phyloP scores from a whole-genome alignment of 371 early-diverging fungal genomes.

The Lichtheimia ornata region DNA sequence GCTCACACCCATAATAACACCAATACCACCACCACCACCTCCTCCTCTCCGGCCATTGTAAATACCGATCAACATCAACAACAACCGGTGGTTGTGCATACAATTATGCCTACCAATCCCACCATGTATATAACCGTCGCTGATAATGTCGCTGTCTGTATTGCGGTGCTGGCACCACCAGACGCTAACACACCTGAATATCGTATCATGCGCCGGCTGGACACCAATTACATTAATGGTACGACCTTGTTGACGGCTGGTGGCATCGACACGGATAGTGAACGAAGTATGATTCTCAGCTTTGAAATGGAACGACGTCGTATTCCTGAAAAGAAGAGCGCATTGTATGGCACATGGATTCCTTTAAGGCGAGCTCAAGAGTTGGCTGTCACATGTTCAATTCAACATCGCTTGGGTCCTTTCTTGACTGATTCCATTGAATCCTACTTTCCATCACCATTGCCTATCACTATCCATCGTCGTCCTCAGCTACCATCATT shows the following conservation, averaged over 20 bases:
- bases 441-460: constrained; percentile 70
- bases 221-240: constrained; percentile 85
- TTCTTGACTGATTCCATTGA: constrained; percentile 80
- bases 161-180: constrained; percentile 62
- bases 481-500: constrained; percentile 6
- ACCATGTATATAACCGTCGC: constrained; percentile 74
- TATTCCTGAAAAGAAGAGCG: constrained; percentile 69
- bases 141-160: constrained; percentile 74
- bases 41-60: constrained; percentile 3
- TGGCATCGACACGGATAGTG: constrained; percentile 83
- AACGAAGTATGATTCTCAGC: constrained; percentile 84
- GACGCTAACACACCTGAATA: constrained; percentile 45
- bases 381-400: constrained; percentile 80
- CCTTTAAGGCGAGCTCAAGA: constrained; percentile 86
- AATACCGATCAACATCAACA: constrained; percentile 15
- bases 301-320: constrained; percentile 84
- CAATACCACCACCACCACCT: background rate
- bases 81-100: constrained; percentile 16
- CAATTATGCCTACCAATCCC: constrained; percentile 38
- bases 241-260: constrained; percentile 84
- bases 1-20: constrained; percentile 8
- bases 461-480: constrained; percentile 51
- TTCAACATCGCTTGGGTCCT: constrained; percentile 74
- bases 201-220: constrained; percentile 75
- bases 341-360: constrained; percentile 89